These are phyloP conservation scores for Aspergillus sclerotiicarbonarius DNA, from an alignment of 495 filamentous ascomycete species.

Conservation along the genomic window DNA sequence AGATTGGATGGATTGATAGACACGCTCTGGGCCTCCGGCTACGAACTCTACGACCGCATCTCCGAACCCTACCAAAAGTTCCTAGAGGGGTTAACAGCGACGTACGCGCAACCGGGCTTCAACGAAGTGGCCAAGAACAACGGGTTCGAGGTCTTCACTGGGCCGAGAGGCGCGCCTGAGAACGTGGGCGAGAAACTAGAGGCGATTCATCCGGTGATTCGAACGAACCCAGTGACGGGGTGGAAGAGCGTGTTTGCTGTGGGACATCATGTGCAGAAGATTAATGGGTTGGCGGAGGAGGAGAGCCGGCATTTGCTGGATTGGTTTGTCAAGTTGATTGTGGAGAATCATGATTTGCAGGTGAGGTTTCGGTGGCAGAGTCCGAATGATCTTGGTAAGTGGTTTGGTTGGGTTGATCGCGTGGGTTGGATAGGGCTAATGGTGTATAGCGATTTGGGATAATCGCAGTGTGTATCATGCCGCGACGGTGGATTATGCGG, in stretches of 20 bases:
- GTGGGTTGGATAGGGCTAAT: neutral
- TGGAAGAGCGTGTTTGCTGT: conserved; percentile 72
- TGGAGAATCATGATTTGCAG: conserved; percentile 70
- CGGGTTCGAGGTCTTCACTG: conserved; percentile 50
- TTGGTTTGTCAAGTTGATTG: conserved; percentile 55
- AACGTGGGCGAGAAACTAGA: conserved; percentile 57
- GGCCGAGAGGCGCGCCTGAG: conserved; percentile 56
- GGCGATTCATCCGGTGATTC: conserved; percentile 62
- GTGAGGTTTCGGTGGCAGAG: conserved; percentile 60
- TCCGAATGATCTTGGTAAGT: conserved; percentile 50
- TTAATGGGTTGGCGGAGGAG: conserved; percentile 20
- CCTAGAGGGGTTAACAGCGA: conserved; percentile 61
- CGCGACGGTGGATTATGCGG: conserved; percentile 64
- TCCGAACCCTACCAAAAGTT: conserved; percentile 58
- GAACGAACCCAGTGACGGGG: conserved; percentile 73
- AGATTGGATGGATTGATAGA: too few species aligned
- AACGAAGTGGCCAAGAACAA: conserved; percentile 11
- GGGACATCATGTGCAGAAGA: conserved; percentile 16
- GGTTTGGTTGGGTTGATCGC: neutral
- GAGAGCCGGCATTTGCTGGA: conserved; percentile 45
- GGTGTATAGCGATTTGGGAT: conserved; percentile 65
- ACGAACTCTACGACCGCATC: conserved; percentile 72
- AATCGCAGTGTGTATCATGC: conserved; percentile 67
- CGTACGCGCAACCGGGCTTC: conserved; percentile 36
- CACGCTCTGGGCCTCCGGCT: conserved; percentile 69